phyloP scores from a whole-genome alignment of 495 filamentous ascomycete genomes.

The Tuber microsphaerosporum region DNA sequence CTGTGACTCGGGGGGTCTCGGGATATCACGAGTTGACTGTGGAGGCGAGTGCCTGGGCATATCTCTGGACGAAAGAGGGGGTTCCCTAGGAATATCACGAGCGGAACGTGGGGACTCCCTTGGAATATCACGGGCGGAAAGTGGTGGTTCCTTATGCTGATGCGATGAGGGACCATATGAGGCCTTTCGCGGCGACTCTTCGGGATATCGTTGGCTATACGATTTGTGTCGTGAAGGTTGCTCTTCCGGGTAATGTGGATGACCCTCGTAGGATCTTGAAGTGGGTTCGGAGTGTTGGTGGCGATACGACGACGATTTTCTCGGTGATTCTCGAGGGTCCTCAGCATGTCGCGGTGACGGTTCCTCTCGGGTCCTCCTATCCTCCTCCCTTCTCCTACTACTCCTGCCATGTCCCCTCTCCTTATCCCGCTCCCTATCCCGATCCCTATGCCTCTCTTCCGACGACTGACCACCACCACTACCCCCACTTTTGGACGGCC shows the following conservation, averaged over 20 bases:
- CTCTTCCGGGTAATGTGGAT: conserved; percentile 26
- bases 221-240: conserved; percentile 28
- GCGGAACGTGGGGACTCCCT: not conserved
- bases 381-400: conserved; percentile 40
- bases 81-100: not conserved
- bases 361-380: conserved; percentile 41
- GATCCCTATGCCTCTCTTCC: conserved; percentile 41
- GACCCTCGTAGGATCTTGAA: conserved; percentile 8
- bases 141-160: not conserved
- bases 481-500: conserved; percentile 36
- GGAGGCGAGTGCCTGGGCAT: conserved; percentile 12
- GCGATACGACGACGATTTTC: not conserved
- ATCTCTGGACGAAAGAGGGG: not conserved
- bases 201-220: conserved; percentile 22
- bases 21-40: conserved; percentile 14
- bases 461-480: conserved; percentile 49
- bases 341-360: conserved; percentile 27
- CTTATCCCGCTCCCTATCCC: conserved; percentile 33
- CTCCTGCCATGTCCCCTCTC: conserved; percentile 36
- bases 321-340: conserved; percentile 17
- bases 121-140: not conserved
- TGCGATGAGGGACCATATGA: conserved; percentile 19
- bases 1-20: conserved; percentile 17
- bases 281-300: not conserved
- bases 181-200: conserved; percentile 25